These are phyloP conservation scores for Tanacetum coccineum DNA, from an alignment of 129 eudicot species.

Conservation along the genomic window DNA sequence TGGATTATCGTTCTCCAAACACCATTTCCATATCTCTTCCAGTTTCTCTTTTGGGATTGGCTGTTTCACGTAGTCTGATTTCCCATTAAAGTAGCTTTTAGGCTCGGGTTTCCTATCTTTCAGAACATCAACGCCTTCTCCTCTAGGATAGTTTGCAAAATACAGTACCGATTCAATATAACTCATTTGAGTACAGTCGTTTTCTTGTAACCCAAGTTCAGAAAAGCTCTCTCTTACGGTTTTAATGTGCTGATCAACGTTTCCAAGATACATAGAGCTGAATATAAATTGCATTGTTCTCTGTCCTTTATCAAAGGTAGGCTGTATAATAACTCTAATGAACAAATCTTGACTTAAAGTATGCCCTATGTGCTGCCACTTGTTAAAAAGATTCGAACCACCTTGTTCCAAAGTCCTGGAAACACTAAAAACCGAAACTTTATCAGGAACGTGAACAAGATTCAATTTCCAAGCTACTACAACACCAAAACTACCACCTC, in stretches of 20 bases:
- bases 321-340: conserved; percentile 40
- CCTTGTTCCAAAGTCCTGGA: conserved; percentile 41
- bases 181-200: conserved; percentile 53
- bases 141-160: conserved; percentile 1
- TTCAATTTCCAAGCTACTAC: conserved; percentile 56
- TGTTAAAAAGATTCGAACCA: conserved; percentile 45
- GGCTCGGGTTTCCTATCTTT: conserved; percentile 14
- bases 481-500: conserved; percentile 62
- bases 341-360: conserved; percentile 47
- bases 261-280: conserved; percentile 50
- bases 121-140: conserved; percentile 6
- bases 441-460: conserved; percentile 50
- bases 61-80: conserved; percentile 23
- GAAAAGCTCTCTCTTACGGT: conserved; percentile 36
- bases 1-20: conserved; percentile 19
- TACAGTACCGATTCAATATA: conserved; percentile 58
- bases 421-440: conserved; percentile 45
- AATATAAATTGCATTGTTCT: conserved; percentile 29
- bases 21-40: conserved; percentile 23
- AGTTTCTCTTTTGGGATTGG: conserved; percentile 10
- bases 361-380: conserved; percentile 57
- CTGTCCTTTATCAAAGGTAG: conserved; percentile 10
- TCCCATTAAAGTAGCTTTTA: conserved; percentile 9
- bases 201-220: conserved; percentile 42
- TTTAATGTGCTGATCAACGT: conserved; percentile 30